Evolutionary conservation across 805 yeast species (phyloP).

Genomic region (Saccharomycopsis malanga): DNA sequence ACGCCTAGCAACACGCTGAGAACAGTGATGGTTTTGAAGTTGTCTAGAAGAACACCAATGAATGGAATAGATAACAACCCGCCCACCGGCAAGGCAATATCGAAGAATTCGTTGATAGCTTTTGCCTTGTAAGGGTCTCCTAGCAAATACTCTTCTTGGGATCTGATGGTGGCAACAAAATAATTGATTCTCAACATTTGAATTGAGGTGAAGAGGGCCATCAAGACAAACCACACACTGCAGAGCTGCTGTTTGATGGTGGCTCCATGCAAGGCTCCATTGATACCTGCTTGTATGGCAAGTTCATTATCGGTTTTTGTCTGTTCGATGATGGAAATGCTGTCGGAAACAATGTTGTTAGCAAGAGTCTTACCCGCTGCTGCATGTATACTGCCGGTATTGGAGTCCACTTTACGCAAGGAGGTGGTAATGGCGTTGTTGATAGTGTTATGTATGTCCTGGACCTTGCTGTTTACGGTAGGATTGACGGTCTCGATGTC

Average conservation of each 20-base stretch:
- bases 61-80: conserved; percentile 84
- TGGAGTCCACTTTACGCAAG: not conserved
- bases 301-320: conserved; percentile 14
- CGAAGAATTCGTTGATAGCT: conserved; percentile 66
- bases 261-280: conserved; percentile 14
- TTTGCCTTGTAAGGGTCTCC: conserved; percentile 45
- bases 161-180: conserved; percentile 80
- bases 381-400: not conserved
- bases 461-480: conserved; percentile 2
- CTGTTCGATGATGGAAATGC: conserved; percentile 18
- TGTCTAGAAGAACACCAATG: conserved; percentile 74
- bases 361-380: not conserved
- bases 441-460: conserved; percentile 9
- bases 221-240: conserved; percentile 70
- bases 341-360: conserved; percentile 13
- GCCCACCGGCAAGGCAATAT: conserved; percentile 80
- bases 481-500: not conserved
- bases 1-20: conserved; percentile 43
- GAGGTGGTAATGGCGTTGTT: conserved; percentile 11
- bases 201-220: conserved; percentile 72
- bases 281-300: conserved; percentile 17
- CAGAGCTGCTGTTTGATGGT: conserved; percentile 33
- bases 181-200: conserved; percentile 91
- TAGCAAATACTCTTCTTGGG: conserved; percentile 74
- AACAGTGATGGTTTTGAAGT: conserved; percentile 54